A percentile compares a stretch with the other conserved stretches of the same genome.
These are phyloP conservation scores for Beverwykella pulmonaria DNA, from an alignment of 495 filamentous ascomycete genomes.

Conservation along the genomic window DNA sequence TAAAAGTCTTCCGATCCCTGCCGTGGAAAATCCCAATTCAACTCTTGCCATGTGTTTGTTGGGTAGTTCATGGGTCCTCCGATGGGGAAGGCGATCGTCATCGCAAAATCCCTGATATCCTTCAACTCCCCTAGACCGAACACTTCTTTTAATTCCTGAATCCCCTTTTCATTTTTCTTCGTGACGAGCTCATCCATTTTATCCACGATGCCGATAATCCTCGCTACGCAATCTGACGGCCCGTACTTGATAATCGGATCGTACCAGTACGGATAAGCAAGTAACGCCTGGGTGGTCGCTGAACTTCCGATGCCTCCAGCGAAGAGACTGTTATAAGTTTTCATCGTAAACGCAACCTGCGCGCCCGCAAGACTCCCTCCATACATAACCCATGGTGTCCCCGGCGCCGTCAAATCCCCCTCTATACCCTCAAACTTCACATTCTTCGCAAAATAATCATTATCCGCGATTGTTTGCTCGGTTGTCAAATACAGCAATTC, in stretches of 20 bases:
- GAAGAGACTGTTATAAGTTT: constrained; percentile 67
- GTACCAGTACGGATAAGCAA: constrained; percentile 73
- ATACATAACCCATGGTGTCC: constrained; percentile 67
- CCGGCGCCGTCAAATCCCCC: constrained; percentile 56
- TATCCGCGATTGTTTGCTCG: constrained; percentile 70
- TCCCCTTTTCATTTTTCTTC: constrained; percentile 50
- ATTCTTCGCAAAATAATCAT: constrained; percentile 69
- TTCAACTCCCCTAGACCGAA: constrained; percentile 64
- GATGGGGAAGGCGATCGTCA: constrained; percentile 32
- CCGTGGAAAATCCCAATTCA: constrained; percentile 49
- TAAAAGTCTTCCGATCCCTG: constrained; percentile 50
- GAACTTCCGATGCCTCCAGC: constrained; percentile 70
- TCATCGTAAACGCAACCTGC: constrained; percentile 69
- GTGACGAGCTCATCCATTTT: constrained; percentile 59
- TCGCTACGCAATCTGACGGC: constrained; percentile 57
- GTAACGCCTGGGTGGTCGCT: constrained; percentile 68
- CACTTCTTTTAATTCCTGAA: constrained; percentile 56
- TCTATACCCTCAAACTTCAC: constrained; percentile 65
- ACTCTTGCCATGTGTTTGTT: constrained; percentile 55
- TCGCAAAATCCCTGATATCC: constrained; percentile 63
- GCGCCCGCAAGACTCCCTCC: constrained; percentile 74
- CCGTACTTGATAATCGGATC: constrained; percentile 63
- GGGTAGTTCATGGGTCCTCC: constrained; percentile 53
- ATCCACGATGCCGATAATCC: constrained; percentile 64
- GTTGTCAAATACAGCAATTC: constrained; percentile 73